Evolutionary conservation across 129 eudicot genomes (phyloP).

Genomic region (Flaveria bidentis): DNA sequence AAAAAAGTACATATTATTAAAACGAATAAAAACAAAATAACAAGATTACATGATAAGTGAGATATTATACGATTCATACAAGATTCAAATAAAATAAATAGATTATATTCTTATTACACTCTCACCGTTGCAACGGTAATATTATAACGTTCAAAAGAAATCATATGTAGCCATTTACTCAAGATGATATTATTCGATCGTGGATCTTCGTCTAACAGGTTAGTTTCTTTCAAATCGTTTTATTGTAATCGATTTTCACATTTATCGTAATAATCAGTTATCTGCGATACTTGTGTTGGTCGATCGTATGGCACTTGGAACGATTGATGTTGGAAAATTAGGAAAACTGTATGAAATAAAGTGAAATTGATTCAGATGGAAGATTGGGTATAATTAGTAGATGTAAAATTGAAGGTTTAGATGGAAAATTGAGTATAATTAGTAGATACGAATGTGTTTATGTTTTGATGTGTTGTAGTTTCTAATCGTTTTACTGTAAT

Average conservation of each 20-base stretch:
- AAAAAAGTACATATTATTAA: too few species aligned
- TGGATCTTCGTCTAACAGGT: slow-evolving; percentile 46
- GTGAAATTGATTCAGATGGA: too few species aligned
- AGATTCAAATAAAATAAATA: too few species aligned
- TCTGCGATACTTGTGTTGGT: background rate
- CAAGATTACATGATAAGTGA: too few species aligned
- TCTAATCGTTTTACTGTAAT: background rate
- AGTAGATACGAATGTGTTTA: too few species aligned
- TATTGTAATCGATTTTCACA: background rate
- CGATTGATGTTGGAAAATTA: background rate
- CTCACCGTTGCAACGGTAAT: too few species aligned
- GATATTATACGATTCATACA: too few species aligned
- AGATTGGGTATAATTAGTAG: background rate
- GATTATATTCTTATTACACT: too few species aligned
- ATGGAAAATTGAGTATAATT: background rate
- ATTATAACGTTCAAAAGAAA: too few species aligned
- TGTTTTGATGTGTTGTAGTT: background rate
- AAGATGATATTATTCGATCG: slow-evolving; percentile 70
- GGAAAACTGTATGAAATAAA: background rate
- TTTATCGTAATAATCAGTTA: background rate
- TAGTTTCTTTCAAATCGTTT: slow-evolving; percentile 8
- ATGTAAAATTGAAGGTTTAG: too few species aligned
- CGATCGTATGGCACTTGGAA: background rate
- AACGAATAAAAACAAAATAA: too few species aligned
- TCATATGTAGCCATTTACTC: too few species aligned